Evolutionary conservation across 257 asterid species (phyloP), one percentile per base, ranked within the genome.

Genomic region (Solanum pennellii): DNA sequence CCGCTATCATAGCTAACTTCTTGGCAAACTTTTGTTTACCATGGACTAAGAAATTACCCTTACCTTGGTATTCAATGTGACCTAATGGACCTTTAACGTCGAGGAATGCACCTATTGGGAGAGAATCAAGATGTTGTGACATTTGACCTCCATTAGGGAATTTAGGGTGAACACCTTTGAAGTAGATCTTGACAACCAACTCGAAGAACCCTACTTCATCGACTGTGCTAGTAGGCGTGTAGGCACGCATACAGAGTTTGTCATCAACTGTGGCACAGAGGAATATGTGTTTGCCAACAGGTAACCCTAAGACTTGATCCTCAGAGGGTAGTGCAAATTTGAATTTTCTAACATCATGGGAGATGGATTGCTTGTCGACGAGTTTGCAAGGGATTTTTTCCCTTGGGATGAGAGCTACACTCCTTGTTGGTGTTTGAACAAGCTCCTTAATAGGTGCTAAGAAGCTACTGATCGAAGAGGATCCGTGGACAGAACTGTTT

Each of bases 241-340:
- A 97, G 3, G 99, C 99, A 12, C 99, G 91, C 98, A 97, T 94
- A 88, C 99, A 97, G 11, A 94, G 94, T 92, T 97, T 97, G 1
- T 90, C 96, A 45, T 93, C 92, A 2, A 94, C 33, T 12, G 88
- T 83, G 42, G 98, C 98, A 76, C 96, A 97, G 5, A 97, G 83
- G 86, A 95, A 94, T 4, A 97, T 89, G 92, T 97, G 99, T 33
- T 97, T 97, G 0, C 99, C 99, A 2, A 95, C 95, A 0, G 99
- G 95, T 12, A 97, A 44, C 0, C 99, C 99, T 3, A 97, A 86
- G 8, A 93, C 93, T 35, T 94, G 98, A 5, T 95, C 98, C 2
- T 93, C 95, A 3, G 89, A 79, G 0, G 99, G 98, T 44, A 97
- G 33, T 1, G 97, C 95, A 15, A 94, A 95, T 3, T 96, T 92